Evolutionary conservation across 805 yeast species (phyloP).

Genomic region (Yarrowia sp.): DNA sequence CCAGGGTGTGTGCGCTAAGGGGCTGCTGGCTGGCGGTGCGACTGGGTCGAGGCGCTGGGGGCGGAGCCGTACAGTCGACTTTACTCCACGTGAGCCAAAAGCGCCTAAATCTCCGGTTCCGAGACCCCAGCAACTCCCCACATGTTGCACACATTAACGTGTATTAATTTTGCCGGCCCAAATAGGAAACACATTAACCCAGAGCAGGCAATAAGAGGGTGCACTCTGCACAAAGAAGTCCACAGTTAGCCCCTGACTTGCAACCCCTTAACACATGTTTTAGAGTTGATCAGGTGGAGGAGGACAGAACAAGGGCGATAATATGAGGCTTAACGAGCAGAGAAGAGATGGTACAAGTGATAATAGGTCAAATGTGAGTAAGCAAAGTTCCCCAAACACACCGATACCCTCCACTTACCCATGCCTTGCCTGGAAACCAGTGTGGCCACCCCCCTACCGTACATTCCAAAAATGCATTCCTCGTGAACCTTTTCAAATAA

Average conservation of each 20-base stretch:
- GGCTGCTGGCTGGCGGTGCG: no score
- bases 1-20: background rate
- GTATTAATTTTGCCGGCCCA: conserved; percentile 13
- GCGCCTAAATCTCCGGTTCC: background rate
- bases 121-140: background rate
- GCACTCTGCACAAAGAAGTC: conserved; percentile 17
- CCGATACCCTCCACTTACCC: background rate
- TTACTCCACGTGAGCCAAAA: no score
- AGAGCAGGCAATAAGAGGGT: conserved; percentile 26
- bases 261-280: conserved; percentile 38
- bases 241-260: conserved; percentile 35
- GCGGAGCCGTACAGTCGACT: no score
- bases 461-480: conserved; percentile 22
- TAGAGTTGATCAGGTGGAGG: conserved; percentile 34
- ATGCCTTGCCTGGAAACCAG: no score
- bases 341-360: background rate
- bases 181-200: conserved; percentile 22
- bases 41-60: no score
- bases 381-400: background rate
- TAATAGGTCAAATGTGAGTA: no score
- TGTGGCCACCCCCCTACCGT: background rate
- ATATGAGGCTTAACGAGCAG: background rate
- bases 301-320: conserved; percentile 4
- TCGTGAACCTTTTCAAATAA: conserved; percentile 13
- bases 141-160: background rate